Evolutionary conservation across 2,329 filamentous ascomycete genomes (phyloP).

Genomic region (Pezicula carpinea): DNA sequence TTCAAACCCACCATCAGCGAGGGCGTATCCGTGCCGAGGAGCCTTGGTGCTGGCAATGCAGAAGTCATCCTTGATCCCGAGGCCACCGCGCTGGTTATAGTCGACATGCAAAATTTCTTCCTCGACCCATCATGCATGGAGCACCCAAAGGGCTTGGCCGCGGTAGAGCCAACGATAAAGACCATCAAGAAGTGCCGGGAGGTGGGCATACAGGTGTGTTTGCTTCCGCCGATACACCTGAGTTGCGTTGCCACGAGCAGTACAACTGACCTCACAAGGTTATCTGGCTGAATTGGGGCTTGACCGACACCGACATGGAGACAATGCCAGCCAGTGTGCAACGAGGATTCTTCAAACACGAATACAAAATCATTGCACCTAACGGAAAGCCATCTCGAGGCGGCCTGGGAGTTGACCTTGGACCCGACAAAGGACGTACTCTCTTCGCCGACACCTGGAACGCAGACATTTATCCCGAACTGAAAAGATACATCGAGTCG

Average conservation of each 20-base stretch:
- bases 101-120: constrained; percentile 52
- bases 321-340: constrained; percentile 45
- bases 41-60: background rate
- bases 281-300: constrained; percentile 54
- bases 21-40: constrained; percentile 23
- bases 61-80: constrained; percentile 34
- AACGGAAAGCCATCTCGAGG: constrained; percentile 14
- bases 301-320: constrained; percentile 45
- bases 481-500: constrained; percentile 34
- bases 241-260: background rate
- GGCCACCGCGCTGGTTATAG: constrained; percentile 42
- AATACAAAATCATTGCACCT: constrained; percentile 21
- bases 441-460: constrained; percentile 55
- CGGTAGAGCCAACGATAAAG: constrained; percentile 33
- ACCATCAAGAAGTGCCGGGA: constrained; percentile 42
- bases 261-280: constrained; percentile 28
- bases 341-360: constrained; percentile 41
- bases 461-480: constrained; percentile 42
- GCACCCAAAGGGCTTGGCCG: constrained; percentile 37
- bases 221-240: background rate
- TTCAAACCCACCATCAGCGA: constrained; percentile 21
- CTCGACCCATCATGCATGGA: constrained; percentile 37
- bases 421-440: constrained; percentile 36
- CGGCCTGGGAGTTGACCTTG: constrained; percentile 44
- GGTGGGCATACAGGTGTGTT: constrained; percentile 39